Percentiles rank a stretch among this genome's conserved stretches.
Conservation (phyloP, 805 yeast genomes). For the Aciculoconidium aculeatum region DNA sequence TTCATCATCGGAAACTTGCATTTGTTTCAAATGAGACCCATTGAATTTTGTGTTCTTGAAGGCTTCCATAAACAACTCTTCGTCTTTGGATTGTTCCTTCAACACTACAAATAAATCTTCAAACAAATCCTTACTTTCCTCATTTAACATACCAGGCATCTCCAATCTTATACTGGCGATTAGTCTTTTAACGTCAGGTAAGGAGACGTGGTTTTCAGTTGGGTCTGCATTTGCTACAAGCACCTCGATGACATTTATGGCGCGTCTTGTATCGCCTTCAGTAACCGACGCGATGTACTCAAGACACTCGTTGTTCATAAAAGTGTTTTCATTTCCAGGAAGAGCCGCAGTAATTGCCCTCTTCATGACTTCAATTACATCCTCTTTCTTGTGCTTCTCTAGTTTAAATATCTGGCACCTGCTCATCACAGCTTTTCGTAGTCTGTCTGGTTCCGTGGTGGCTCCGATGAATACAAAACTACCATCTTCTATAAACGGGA, state of each 20-base stretch:
- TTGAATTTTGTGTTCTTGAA: conserved; percentile 9
- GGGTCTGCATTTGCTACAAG: conserved; percentile 4
- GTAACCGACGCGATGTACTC: conserved; percentile 13
- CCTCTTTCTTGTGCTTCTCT: conserved; percentile 43
- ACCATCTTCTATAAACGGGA: conserved; percentile 83
- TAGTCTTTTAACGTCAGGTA: conserved; percentile 6
- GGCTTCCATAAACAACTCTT: conserved; percentile 12
- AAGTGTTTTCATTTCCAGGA: conserved; percentile 26
- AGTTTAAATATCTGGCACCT: conserved; percentile 78
- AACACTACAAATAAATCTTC: conserved; percentile 7
- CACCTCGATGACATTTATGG: conserved; percentile 29
- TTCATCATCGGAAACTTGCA: conserved; percentile 25
- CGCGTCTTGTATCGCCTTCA: conserved; percentile 29
- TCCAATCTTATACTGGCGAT: no score
- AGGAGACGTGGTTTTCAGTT: conserved; percentile 1
- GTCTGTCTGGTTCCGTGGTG: conserved; percentile 85
- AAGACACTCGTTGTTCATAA: conserved; percentile 8
- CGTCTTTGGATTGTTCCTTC: conserved; percentile 6
- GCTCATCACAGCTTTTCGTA: conserved; percentile 77
- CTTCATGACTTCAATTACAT: conserved; percentile 46
- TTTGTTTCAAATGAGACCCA: conserved; percentile 15
- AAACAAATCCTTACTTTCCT: conserved; percentile 11
- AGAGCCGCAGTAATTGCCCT: no score
- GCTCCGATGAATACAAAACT: conserved; percentile 83
- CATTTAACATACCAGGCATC: conserved; percentile 14